These are phyloP conservation scores for Aurantiochytrium sp. DNA, from an alignment of 108 stramenopile genomes.

Conservation along the genomic window DNA sequence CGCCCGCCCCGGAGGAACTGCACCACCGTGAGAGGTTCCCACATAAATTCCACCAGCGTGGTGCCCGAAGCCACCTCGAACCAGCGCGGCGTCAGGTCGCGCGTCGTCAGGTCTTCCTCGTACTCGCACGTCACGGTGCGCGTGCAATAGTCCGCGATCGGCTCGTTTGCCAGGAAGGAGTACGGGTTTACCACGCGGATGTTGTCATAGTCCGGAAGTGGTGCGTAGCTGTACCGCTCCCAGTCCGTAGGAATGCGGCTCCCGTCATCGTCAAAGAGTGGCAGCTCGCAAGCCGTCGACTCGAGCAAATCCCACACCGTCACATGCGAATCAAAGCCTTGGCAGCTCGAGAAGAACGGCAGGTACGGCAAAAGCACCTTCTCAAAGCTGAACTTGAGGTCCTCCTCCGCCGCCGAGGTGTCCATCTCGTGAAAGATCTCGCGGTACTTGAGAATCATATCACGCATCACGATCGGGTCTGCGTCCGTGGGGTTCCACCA, in stretches of 20 bases:
- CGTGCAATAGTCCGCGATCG: slow-evolving; percentile 71
- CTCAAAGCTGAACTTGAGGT: slow-evolving; percentile 44
- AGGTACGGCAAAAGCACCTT: slow-evolving; percentile 68
- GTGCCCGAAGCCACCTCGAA: slow-evolving; percentile 65
- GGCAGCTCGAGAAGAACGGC: slow-evolving; percentile 75
- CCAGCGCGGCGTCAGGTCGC: slow-evolving; percentile 68
- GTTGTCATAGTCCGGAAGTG: slow-evolving; percentile 70
- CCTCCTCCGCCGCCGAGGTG: background rate
- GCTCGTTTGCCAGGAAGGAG: slow-evolving; percentile 59
- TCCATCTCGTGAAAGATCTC: slow-evolving; percentile 67
- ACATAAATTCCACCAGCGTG: slow-evolving; percentile 62
- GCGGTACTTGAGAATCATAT: slow-evolving; percentile 64
- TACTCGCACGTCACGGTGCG: slow-evolving; percentile 55
- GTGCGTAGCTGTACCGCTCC: slow-evolving; percentile 58
- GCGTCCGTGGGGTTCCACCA: slow-evolving; percentile 62
- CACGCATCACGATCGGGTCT: slow-evolving; percentile 45
- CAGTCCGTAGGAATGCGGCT: slow-evolving; percentile 32
- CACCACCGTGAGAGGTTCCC: slow-evolving; percentile 62
- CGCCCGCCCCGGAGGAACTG: slow-evolving; percentile 45
- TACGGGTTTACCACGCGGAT: slow-evolving; percentile 58
- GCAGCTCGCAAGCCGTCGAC: slow-evolving; percentile 39
- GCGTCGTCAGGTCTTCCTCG: slow-evolving; percentile 56
- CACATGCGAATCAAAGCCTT: slow-evolving; percentile 67
- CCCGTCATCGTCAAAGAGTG: slow-evolving; percentile 32
- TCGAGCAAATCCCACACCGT: slow-evolving; percentile 42